Evolutionary conservation across 78 protist species (phyloP), one percentile per base, ranked within the genome.

Genomic region (Mastigamoeba balamuthi): DNA sequence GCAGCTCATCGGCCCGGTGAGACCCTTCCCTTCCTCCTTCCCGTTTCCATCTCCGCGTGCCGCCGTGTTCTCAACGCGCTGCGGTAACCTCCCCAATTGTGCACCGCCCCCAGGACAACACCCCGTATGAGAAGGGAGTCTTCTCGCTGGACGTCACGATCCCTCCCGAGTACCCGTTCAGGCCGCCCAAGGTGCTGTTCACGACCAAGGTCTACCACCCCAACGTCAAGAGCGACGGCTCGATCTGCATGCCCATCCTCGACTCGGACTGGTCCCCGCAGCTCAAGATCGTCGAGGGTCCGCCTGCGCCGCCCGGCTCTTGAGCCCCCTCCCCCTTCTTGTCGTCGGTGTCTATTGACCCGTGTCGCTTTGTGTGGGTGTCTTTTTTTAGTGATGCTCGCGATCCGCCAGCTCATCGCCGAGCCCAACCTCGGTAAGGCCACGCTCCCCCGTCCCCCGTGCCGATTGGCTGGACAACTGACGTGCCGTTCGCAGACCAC

Each of bases 51-150:
- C n/a, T n/a, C n/a, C n/a, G n/a, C n/a, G n/a, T n/a, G n/a, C n/a
- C n/a, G n/a, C n/a, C n/a, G n/a, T n/a, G n/a, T n/a, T n/a, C n/a
- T n/a, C n/a, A n/a, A n/a, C n/a, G n/a, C n/a, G n/a, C n/a, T n/a
- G n/a, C n/a, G n/a, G n/a, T n/a, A n/a, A n/a, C n/a, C n/a, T n/a
- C n/a, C n/a, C n/a, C n/a, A n/a, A n/a, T n/a, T n/a, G n/a, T n/a
- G n/a, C 6, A 38, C 41, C 3, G 66, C 85, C 72, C 76, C 88
- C 77, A 3, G 72, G n/a, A 88, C 76, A 27, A 64, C 29, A 72
- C 89, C 52, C 94, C 94, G 38, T 90, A 66, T 74, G 89, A 78
- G 72, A 76, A 80, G 10, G 94, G 94, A n/a, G 69, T 69, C 8
- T 90, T 86, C 80, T 38, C 40, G 6, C 66, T 90, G 30, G 81